Conservation (phyloP, 495 filamentous ascomycete species). For the Cercophora samala region DNA sequence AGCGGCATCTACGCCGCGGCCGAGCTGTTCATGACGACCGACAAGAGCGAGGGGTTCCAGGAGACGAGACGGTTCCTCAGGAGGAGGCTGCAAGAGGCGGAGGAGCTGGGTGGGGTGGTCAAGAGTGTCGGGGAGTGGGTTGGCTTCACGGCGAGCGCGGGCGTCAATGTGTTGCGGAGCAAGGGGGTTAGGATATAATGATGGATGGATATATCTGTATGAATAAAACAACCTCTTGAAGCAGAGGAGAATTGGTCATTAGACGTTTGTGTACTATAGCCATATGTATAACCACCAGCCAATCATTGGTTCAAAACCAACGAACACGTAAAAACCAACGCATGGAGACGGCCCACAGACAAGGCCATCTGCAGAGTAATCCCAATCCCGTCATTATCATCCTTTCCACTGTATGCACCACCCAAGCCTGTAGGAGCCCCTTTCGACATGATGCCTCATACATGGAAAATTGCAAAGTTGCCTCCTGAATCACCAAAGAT, state of each 20-base stretch:
- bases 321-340: background rate
- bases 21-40: slow-evolving; percentile 92
- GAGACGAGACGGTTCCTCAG: slow-evolving; percentile 80
- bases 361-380: background rate
- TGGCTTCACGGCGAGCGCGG: slow-evolving; percentile 68
- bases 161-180: slow-evolving; percentile 60
- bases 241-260: background rate
- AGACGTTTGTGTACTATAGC: background rate
- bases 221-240: background rate
- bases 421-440: background rate
- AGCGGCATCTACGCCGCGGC: slow-evolving; percentile 77
- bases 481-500: background rate
- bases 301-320: background rate
- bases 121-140: slow-evolving; percentile 65
- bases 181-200: slow-evolving; percentile 58
- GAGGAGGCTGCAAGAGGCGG: slow-evolving; percentile 67
- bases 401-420: background rate
- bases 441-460: background rate
- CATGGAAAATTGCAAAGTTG: background rate
- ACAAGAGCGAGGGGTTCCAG: slow-evolving; percentile 58
- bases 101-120: slow-evolving; percentile 55
- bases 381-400: background rate
- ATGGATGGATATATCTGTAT: background rate
- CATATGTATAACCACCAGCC: background rate
- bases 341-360: background rate